Conservation (phyloP, 73 alveolate species). For the Symbiodinium natans region DNA sequence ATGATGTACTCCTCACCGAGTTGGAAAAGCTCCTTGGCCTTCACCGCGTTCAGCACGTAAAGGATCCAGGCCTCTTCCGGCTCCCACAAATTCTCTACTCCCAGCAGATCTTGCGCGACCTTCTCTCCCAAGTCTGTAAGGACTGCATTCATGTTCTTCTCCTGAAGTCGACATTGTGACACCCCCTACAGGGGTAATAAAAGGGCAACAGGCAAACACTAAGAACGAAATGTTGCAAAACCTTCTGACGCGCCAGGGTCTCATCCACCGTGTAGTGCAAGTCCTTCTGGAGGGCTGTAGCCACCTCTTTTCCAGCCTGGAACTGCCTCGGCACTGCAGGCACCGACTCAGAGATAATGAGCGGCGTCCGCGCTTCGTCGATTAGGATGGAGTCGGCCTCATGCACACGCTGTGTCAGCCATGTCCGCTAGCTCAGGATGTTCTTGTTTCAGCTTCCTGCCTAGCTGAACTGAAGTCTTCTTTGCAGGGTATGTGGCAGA, state of each 20-base stretch:
- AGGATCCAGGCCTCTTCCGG: slow-evolving; percentile 89
- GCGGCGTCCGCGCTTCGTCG: slow-evolving; percentile 79
- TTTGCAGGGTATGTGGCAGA: no score
- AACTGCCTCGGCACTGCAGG: slow-evolving; percentile 88
- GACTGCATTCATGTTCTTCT: slow-evolving; percentile 61
- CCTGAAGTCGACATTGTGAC: no score
- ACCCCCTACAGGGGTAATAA: no score
- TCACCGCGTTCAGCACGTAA: slow-evolving; percentile 78
- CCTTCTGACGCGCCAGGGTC: not conserved
- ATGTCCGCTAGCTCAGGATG: not conserved
- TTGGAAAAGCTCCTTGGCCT: slow-evolving; percentile 87
- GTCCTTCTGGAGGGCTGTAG: slow-evolving; percentile 72
- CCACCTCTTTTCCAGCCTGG: slow-evolving; percentile 78
- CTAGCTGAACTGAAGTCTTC: not conserved
- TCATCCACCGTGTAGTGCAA: slow-evolving; percentile 79
- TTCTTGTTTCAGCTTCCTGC: not conserved
- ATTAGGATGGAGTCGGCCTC: slow-evolving; percentile 65
- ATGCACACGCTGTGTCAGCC: not conserved
- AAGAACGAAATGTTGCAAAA: no score
- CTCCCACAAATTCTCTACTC: slow-evolving; percentile 68
- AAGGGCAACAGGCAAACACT: no score
- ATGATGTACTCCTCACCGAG: slow-evolving; percentile 89
- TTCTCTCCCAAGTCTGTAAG: slow-evolving; percentile 71
- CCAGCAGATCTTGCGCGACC: slow-evolving; percentile 57
- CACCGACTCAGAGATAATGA: slow-evolving; percentile 87